Base-by-base conservation (phyloP, 495 filamentous ascomycete species). In the Penicillium robsamsonii region DNA sequence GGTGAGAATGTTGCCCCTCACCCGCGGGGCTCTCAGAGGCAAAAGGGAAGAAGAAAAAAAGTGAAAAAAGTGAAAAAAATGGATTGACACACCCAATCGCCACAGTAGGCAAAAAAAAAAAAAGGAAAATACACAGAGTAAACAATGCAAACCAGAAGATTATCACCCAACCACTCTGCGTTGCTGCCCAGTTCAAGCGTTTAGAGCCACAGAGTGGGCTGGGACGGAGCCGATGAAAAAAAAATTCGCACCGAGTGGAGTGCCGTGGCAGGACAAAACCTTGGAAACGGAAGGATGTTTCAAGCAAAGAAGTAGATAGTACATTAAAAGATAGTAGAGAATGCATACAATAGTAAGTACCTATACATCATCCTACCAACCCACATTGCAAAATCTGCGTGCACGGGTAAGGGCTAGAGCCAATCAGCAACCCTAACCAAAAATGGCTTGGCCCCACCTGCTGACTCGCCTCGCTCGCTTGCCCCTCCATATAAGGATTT, bases 401-500 rank as follows among this genome's bases (percentile, higher is more conserved):
- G 57, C 45, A 18, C 54, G 51, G 51, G 48, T 62, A 57, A 58
- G 62, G 53, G 62, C 53, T 24, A 55, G 57, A 63, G 52, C 71
- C 71, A 74, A 74, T 74, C 55, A 65, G 20, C 53, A 25, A 20
- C 15, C 50, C 15, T 9, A 33, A 57, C 59, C 58, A 55, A 54
- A 62, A 64, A 76, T 72, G 74, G 74, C 69, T 76, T 64, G 62
- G 73, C 64, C 73, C 73, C 64, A 66, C 66, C 65, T 62, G 70
- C 68, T 66, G 62, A 68, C 67, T 76, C 70, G 72, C 66, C 64
- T 62, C 61, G 59, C 75, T 78, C 75, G 75, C 75, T 76, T 78
- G 74, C 75, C 74, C 75, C 74, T 77, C 74, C 74, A 78, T 78
- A 77, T 76, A 78, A 78, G 74, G 68, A 70, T 72, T 78, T 74